Evolutionary conservation across 306 rosid species (phyloP), one percentile per base, ranked within the genome.

Genomic region (Cicer chorassanicum): DNA sequence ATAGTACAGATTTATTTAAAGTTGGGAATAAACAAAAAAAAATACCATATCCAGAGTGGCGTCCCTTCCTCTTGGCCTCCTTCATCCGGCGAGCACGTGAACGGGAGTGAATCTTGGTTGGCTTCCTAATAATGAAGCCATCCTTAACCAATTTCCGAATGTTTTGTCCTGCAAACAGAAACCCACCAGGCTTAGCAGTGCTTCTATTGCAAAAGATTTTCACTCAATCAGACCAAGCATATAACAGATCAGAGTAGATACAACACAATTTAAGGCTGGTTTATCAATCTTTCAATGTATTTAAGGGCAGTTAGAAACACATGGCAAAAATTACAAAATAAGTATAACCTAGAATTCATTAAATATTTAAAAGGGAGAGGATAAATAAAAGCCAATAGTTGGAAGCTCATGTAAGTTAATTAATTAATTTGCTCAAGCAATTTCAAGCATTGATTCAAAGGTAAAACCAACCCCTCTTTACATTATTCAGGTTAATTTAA

Each of bases 31-130:
- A 50, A 50, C 21, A 50, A 50, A 50, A 14, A 21, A 1, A 21
- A 21, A 50, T 50, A 50, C 61, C 61, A 9, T 54, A 54, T 54
- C 84, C 87, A 6, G 87, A 83, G 62, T 83, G 86, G 2, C 83
- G 86, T 0, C 86, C 86, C 71, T 83, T 83, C 63, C 86, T 74
- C 81, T 83, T 83, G 15, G 87, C 84, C 71, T 83, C 87, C 76
- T 83, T 83, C 87, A 83, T 83, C 76, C 84, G 48, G 3, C 82
- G 81, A 19, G 87, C 87, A 2, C 87, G 79, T 2, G 87, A 83
- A 2, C 87, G 62, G 18, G 84, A 83, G 72, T 79, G 87, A 79
- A 83, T 83, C 81, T 83, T 83, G 19, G 87, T 83, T 11, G 84
- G 87, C 82, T 83, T 83, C 72, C 87, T 79, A 61, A 83, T 83